These are phyloP conservation scores for Aspergillus ostianus DNA, from an alignment of 495 filamentous ascomycete genomes.

Conservation along the genomic window DNA sequence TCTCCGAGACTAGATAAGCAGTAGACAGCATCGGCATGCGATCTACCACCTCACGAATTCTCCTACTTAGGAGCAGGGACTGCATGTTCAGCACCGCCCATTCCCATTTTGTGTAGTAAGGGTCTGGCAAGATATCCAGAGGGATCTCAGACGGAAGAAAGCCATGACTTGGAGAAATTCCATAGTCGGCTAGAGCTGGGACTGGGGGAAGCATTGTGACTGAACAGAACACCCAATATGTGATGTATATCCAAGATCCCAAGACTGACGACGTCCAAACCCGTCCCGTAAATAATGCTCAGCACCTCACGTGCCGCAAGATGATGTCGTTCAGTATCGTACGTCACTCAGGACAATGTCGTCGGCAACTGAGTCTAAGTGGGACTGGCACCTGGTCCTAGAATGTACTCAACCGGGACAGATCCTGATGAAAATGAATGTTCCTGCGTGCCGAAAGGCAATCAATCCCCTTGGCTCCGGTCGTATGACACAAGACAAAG, in stretches of 20 bases:
- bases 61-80: slow-evolving; percentile 75
- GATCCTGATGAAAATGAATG: background rate
- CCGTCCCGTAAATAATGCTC: background rate
- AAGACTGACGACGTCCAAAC: background rate
- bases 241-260: background rate
- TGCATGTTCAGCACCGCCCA: slow-evolving; percentile 80
- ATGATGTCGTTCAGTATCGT: background rate
- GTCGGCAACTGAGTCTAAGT: background rate
- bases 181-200: slow-evolving; percentile 77
- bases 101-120: slow-evolving; percentile 95
- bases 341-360: background rate
- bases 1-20: slow-evolving; percentile 69
- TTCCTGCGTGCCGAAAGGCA: background rate
- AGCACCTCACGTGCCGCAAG: background rate
- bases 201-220: slow-evolving; percentile 83
- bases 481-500: background rate
- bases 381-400: background rate
- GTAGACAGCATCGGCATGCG: slow-evolving; percentile 79
- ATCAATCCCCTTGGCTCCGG: background rate
- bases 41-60: slow-evolving; percentile 73
- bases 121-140: slow-evolving; percentile 72
- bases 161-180: slow-evolving; percentile 79
- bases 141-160: slow-evolving; percentile 87
- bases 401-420: background rate
- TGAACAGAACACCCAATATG: background rate